Conservation (phyloP, 495 filamentous ascomycete genomes). For the Podospora conica region DNA sequence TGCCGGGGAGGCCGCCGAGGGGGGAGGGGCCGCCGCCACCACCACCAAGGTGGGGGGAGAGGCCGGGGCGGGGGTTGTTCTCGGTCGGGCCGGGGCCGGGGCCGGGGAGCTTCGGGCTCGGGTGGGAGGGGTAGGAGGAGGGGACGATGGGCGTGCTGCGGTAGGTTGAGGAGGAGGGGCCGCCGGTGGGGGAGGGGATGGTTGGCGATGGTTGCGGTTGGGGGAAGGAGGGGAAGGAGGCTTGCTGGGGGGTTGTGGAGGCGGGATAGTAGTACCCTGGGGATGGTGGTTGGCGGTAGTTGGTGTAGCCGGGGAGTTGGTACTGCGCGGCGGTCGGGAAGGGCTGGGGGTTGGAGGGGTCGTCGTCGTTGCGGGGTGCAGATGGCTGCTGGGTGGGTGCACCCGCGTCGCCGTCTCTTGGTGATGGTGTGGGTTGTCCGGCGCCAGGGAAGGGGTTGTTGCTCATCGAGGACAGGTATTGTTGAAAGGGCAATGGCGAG, state of each 20-base stretch:
- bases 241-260: background rate
- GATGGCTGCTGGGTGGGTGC: background rate
- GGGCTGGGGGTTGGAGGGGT: background rate
- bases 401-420: background rate
- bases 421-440: background rate
- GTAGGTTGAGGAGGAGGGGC: background rate
- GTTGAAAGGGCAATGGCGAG: background rate
- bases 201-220: slow-evolving; percentile 1
- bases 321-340: background rate
- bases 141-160: background rate
- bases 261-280: background rate
- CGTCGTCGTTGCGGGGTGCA: background rate
- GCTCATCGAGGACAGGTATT: background rate
- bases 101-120: background rate
- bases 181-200: background rate
- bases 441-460: background rate
- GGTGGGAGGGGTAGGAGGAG: background rate
- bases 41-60: no score
- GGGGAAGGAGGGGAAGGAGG: background rate
- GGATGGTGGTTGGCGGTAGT: background rate
- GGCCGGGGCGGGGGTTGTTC: slow-evolving; percentile 56
- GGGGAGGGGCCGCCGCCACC: background rate
- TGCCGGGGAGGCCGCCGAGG: background rate
- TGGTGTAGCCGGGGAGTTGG: background rate
- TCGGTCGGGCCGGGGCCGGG: slow-evolving; percentile 58